phyloP scores from a whole-genome alignment of 2,329 filamentous ascomycete genomes.

The Botrytis galanthina region DNA sequence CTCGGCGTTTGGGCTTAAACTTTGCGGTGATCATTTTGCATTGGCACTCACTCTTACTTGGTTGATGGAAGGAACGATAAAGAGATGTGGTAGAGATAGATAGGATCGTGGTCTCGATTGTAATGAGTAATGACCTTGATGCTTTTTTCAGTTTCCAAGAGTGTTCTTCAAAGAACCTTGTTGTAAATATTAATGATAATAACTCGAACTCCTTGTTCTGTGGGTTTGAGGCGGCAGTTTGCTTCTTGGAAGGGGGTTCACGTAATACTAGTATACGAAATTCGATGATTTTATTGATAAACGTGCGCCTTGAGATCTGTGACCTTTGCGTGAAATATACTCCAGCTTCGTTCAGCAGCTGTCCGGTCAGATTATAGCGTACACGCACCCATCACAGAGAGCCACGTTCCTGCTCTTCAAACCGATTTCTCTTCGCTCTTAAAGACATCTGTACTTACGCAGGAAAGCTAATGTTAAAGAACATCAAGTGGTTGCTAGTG shows the following conservation, averaged over 20 bases:
- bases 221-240: not conserved
- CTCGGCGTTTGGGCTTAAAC: not conserved
- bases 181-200: not conserved
- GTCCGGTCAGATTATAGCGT: not conserved
- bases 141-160: not conserved
- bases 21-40: not conserved
- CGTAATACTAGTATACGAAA: not conserved
- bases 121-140: not conserved
- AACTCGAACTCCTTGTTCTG: not conserved
- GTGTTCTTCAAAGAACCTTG: not conserved
- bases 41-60: not conserved
- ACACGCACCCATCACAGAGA: not conserved
- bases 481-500: no score
- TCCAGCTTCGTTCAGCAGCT: not conserved
- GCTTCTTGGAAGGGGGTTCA: not conserved
- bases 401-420: accelerated
- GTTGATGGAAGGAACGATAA: not conserved
- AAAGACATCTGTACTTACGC: not conserved
- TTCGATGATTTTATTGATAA: no score
- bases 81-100: not conserved
- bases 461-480: accelerated
- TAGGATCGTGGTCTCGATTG: not conserved
- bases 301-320: not conserved
- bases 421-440: not conserved
- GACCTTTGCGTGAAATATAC: not conserved